Percentiles rank a stretch among this genome's conserved stretches.
Evolutionary conservation across 768 basidiomycete species (phyloP).

Genomic region (Cystobasidium ongulense): DNA sequence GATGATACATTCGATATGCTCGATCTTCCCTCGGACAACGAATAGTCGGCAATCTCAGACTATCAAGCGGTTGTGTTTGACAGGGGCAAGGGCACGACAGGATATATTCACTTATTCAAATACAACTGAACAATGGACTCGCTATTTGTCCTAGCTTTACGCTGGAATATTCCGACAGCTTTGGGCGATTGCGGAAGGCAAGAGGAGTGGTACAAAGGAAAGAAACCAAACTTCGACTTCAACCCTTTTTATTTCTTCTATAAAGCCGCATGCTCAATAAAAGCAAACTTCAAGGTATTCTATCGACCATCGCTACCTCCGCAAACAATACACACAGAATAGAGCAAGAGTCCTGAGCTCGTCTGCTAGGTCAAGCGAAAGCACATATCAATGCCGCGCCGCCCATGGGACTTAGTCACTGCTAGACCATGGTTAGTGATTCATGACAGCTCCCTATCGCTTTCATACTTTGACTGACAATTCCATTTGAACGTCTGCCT

Average conservation of each 20-base stretch:
- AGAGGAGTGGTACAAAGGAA: not conserved
- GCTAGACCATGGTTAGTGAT: slow-evolving; percentile 6
- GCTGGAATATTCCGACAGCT: not conserved
- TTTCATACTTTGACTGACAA: not conserved
- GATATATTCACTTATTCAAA: no score
- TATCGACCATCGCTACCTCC: not conserved
- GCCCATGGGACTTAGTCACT: not conserved
- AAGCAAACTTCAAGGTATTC: no score
- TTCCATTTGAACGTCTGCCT: not conserved
- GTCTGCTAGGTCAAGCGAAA: not conserved
- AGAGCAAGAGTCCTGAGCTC: not conserved
- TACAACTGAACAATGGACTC: no score
- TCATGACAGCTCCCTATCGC: no score
- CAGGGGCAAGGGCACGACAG: not conserved
- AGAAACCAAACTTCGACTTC: not conserved
- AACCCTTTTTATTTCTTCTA: not conserved
- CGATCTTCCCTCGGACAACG: not conserved
- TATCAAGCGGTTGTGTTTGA: not conserved
- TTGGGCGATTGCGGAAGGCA: not conserved
- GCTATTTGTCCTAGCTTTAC: no score
- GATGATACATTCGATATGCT: slow-evolving; percentile 10
- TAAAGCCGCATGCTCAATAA: not conserved
- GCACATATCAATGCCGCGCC: not conserved
- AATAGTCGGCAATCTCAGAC: not conserved
- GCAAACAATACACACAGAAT: not conserved